Evolutionary conservation across 768 basidiomycete species (phyloP).

Genomic region (Boletus rubropictus): DNA sequence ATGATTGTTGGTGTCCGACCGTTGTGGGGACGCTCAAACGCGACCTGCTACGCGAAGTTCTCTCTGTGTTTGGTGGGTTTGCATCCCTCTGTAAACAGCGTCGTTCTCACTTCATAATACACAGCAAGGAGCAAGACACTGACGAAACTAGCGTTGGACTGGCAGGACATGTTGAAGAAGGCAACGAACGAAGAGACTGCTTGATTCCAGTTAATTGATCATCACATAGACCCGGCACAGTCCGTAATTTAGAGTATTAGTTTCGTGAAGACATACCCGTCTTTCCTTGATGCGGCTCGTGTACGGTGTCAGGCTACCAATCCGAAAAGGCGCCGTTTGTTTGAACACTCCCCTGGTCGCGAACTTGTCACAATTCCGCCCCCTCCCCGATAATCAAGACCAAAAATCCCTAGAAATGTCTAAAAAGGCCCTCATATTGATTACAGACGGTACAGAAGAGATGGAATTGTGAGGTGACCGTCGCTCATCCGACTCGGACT

Average conservation of each 20-base stretch:
- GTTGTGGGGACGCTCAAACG: conserved; percentile 72
- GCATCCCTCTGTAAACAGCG: not conserved
- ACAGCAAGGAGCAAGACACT: conserved; percentile 71
- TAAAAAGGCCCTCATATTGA: conserved; percentile 55
- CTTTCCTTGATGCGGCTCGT: not conserved
- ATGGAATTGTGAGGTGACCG: conserved; percentile 60
- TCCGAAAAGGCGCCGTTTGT: not conserved
- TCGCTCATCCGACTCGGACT: not conserved
- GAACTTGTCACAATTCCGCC: not conserved
- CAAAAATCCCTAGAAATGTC: conserved; percentile 12
- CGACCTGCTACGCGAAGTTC: conserved; percentile 76
- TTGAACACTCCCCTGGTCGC: not conserved
- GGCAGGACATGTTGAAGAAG: conserved; percentile 76
- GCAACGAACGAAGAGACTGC: conserved; percentile 46
- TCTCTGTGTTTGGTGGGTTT: conserved; percentile 67
- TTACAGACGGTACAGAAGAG: conserved; percentile 82
- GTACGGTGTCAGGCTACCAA: not conserved
- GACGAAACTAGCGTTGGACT: conserved; percentile 68
- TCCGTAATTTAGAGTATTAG: not conserved
- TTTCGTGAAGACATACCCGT: not conserved
- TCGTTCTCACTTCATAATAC: conserved; percentile 3
- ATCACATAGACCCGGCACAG: not conserved
- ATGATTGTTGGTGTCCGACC: conserved; percentile 61
- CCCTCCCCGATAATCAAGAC: not conserved
- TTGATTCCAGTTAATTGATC: conserved; percentile 2